A percentile compares a stretch with the other conserved stretches of the same genome.
Evolutionary conservation across 1,139 yeast genomes (phyloP).

Genomic region (Lodderomyces beijingensis): DNA sequence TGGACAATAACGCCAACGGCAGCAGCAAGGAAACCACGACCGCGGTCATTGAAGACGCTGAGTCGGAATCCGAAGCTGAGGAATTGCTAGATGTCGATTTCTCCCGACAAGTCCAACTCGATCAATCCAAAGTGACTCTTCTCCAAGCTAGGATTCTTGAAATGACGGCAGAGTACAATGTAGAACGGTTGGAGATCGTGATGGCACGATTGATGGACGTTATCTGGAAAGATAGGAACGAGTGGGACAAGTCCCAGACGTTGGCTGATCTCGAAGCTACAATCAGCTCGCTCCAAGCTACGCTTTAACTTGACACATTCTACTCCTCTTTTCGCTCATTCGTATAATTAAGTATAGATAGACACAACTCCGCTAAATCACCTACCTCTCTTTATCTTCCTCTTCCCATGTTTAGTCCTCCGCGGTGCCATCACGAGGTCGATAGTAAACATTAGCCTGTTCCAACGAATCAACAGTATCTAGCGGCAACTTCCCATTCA

Average conservation of each 20-base stretch:
- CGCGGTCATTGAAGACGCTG: constrained; percentile 3
- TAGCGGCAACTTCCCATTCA: constrained; percentile 86
- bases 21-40: not conserved
- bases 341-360: constrained; percentile 5
- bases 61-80: constrained; percentile 25
- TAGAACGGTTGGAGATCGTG: constrained; percentile 71
- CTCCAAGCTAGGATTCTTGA: constrained; percentile 23
- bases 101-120: constrained; percentile 16
- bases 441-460: constrained; percentile 70
- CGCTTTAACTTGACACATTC: too few relatives aligned
- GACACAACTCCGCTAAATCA: too few relatives aligned
- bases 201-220: constrained; percentile 72
- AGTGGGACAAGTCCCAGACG: constrained; percentile 60
- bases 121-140: constrained; percentile 13
- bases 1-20: not conserved
- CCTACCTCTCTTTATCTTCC: not conserved
- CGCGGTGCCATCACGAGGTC: constrained; percentile 96
- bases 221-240: constrained; percentile 64
- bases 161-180: constrained; percentile 46
- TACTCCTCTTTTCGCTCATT: too few relatives aligned
- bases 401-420: constrained; percentile 49
- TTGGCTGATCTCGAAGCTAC: constrained; percentile 21
- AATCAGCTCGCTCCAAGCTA: not conserved
- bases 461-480: constrained; percentile 74
- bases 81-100: constrained; percentile 17